Evolutionary conservation across 2,329 filamentous ascomycete species (phyloP), one percentile per base, ranked within the genome.

Genomic region (Rhinocladiella mackenziei): DNA sequence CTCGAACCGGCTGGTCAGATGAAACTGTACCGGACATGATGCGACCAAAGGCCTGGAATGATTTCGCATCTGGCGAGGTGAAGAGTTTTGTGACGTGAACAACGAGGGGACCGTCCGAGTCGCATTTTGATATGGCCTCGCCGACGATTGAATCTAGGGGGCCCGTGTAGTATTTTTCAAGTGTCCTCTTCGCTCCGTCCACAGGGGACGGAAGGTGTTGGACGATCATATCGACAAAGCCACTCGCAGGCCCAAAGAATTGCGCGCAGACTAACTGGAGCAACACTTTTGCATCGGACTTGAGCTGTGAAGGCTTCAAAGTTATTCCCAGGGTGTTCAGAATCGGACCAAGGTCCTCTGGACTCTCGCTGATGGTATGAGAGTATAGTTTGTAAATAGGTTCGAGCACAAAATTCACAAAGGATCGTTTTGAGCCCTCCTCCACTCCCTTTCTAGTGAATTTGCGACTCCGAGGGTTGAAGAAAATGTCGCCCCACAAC

Each of bases 301-400:
- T 92, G 64, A 94, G 87, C 62, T 97, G 89, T 5, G 88, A 89
- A 3, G 92, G 91, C 69, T 97, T 98, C 51, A 98, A 70, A 14
- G 74, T 68, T 57, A 98, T 95, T 9, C 89, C 88, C 7, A 98
- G 73, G 14, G 80, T 81, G 13, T 77, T 81, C 45, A 98, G 69
- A 0, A 89, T 92, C 34, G 76, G 76, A 60, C 85, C 89, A 48
- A 98, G 71, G 57, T 94, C 86, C 42, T 87, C 83, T 0, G 91
- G 86, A 58, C 82, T 91, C 62, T 94, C 85, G 61, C 89, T 94
- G 60, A 98, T 87, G 3, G 89, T 94, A 63, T 96, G 88, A 11
- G 89, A 91, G 64, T 91, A 97, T 30, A 98, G 76, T 67, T 98
- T 98, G 76, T 98, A 98, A 56, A 98, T 89, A 13, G 92, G 92